Base-by-base conservation (phyloP, 2,329 filamentous ascomycete genomes). In the Chaetomiaceae sp. region DNA sequence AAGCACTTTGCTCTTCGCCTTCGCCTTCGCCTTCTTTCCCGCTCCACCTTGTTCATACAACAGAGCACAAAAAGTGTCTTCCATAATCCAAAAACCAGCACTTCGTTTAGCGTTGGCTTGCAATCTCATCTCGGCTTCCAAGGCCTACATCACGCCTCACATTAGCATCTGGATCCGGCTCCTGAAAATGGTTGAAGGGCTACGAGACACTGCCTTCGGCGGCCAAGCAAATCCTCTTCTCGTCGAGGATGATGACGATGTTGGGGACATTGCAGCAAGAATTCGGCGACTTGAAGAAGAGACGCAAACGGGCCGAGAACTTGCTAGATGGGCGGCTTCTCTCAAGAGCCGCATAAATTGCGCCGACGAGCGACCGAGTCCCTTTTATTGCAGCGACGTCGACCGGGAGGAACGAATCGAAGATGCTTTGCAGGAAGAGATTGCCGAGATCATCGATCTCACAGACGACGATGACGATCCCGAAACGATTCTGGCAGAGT, bases 361-460 rank as follows among this genome's bases (percentile, higher is more conserved):
- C 8, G 14, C 16, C 11, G 7, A 14, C 18, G 8, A 20, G 9
- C 3, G 6, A 4, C 20, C 20, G 20, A 30, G 8, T 11, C 3
- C 14, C n/a, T 10, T 7, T 14, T 34, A 14, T 1, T 13, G 25
- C 10, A 29, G 36, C 23, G 42, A 29, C 1, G 14, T 48, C 16
- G 25, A 48, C 8, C 11, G 10, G 1, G 46, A 57, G 1, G 36
- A 53, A 14, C 16, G 23, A 2, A 21, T 55, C 1, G 61, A 62
- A 11, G 37, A 51, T 3, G 37, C 34, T 4, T 44, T 62, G 1
- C 47, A 45, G 2, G 33, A 36, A 4, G 48, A 47, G 0, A 33
- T 61, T 1, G 32, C 36, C 5, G 41, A 58, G 1, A 14, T 61
- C 2, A 55, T 61, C 20, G 59, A 61, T 11, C 54, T 61, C 3